phyloP scores from a whole-genome alignment of 768 basidiomycete genomes.

The Boletus rubropictus region DNA sequence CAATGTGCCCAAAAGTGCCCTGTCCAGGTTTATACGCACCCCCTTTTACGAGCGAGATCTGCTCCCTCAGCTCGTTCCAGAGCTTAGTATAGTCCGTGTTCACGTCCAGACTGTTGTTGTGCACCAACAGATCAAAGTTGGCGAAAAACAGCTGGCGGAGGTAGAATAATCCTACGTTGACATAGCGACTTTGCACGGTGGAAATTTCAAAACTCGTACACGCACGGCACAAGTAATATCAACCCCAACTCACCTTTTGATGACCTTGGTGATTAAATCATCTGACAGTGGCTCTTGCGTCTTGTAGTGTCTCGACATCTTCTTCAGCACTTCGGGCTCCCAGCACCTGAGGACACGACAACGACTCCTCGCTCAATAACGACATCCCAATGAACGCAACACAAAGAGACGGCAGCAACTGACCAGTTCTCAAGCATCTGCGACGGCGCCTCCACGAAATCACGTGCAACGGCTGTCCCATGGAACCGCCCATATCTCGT shows the following conservation, averaged over 20 bases:
- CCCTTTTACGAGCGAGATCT: conserved; percentile 63
- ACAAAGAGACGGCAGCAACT: background rate
- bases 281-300: conserved; percentile 64
- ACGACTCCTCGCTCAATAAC: background rate
- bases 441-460: conserved; percentile 86
- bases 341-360: conserved; percentile 50
- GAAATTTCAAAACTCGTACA: background rate
- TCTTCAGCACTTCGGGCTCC: conserved; percentile 69
- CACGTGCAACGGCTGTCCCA: conserved; percentile 72
- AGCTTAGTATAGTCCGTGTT: conserved; percentile 65
- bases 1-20: conserved; percentile 69
- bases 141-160: conserved; percentile 70
- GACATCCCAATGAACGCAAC: background rate
- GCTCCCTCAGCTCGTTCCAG: conserved; percentile 70
- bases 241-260: conserved; percentile 51
- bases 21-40: conserved; percentile 60
- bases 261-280: conserved; percentile 68
- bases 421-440: conserved; percentile 93
- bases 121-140: conserved; percentile 23
- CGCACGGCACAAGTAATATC: background rate
- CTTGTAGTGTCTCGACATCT: conserved; percentile 77
- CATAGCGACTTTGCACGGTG: conserved; percentile 51
- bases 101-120: conserved; percentile 39
- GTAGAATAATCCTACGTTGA: conserved; percentile 77
- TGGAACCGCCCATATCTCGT: conserved; percentile 77